Percentiles rank a stretch among this genome's conserved stretches.
These are phyloP conservation scores for Epichloe festucae DNA, from an alignment of 2,329 filamentous ascomycete species.

Conservation along the genomic window DNA sequence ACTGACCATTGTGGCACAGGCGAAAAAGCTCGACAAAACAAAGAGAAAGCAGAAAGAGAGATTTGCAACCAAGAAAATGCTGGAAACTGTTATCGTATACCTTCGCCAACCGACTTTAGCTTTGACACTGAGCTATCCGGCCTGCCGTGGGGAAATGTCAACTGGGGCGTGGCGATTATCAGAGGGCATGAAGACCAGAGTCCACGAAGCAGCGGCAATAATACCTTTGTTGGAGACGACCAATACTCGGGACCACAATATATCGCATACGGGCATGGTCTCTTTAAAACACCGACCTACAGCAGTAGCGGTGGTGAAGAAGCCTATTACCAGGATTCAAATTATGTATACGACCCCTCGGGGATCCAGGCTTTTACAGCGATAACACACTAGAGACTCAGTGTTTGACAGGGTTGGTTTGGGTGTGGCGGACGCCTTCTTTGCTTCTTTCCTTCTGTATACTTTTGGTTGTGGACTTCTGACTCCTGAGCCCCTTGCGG, in stretches of 20 bases:
- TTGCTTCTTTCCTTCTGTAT: not conserved
- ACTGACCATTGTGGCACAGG: slow-evolving; percentile 30
- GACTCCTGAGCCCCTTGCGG: not conserved
- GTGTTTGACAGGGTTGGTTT: not conserved
- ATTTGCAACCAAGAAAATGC: slow-evolving; percentile 50
- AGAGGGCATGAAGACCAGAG: slow-evolving; percentile 37
- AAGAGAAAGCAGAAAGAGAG: slow-evolving; percentile 51
- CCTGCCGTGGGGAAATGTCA: slow-evolving; percentile 60
- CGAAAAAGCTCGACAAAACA: slow-evolving; percentile 55
- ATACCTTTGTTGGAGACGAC: slow-evolving; percentile 24
- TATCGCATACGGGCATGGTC: slow-evolving; percentile 10
- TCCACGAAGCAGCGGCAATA: slow-evolving; percentile 27
- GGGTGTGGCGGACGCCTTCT: not conserved
- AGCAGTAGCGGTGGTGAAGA: slow-evolving; percentile 22
- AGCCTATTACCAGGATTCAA: slow-evolving; percentile 17
- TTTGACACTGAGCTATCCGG: slow-evolving; percentile 43
- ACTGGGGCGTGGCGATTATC: slow-evolving; percentile 40
- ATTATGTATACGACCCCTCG: slow-evolving; percentile 15
- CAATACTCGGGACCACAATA: slow-evolving; percentile 16
- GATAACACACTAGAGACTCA: not conserved
- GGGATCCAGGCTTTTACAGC: not conserved
- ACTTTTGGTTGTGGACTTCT: not conserved
- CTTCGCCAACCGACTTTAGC: slow-evolving; percentile 42
- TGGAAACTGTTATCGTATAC: slow-evolving; percentile 49
- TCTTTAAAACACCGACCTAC: slow-evolving; percentile 16